Conservation (phyloP, 176 grass and related monocot genomes). For the Oryza australiensis region DNA sequence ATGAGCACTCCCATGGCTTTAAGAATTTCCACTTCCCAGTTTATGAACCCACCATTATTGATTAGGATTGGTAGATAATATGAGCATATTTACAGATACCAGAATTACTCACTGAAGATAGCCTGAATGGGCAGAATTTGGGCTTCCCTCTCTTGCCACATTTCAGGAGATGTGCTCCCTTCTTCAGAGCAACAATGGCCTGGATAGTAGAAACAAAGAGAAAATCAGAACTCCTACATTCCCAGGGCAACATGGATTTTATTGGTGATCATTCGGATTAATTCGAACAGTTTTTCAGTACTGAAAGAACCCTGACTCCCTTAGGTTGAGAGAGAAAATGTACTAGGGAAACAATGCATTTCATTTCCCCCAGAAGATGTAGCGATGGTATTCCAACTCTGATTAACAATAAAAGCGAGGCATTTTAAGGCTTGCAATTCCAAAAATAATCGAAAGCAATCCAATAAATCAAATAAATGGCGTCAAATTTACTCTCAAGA, state of each 20-base stretch:
- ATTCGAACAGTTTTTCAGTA: not conserved
- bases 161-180: constrained; percentile 51
- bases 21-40: not conserved
- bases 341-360: not conserved
- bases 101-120: constrained; percentile 49
- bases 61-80: not conserved
- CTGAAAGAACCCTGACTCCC: not conserved
- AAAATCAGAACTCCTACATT: not conserved
- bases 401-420: not conserved
- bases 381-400: not conserved
- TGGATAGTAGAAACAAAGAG: constrained; percentile 3
- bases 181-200: constrained; percentile 57
- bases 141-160: constrained; percentile 57
- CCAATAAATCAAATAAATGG: constrained; percentile 10
- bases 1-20: not conserved
- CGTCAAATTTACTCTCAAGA: not conserved
- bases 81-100: not conserved
- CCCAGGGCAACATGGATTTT: not conserved
- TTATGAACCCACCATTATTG: not conserved
- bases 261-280: not conserved
- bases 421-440: not conserved
- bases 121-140: constrained; percentile 54
- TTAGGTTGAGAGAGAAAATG: not conserved
- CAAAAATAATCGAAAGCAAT: not conserved
- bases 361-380: not conserved